Percentiles rank a stretch among this genome's conserved stretches.
phyloP scores from a whole-genome alignment of 2,329 filamentous ascomycete species.

The Aspergillus sp. region DNA sequence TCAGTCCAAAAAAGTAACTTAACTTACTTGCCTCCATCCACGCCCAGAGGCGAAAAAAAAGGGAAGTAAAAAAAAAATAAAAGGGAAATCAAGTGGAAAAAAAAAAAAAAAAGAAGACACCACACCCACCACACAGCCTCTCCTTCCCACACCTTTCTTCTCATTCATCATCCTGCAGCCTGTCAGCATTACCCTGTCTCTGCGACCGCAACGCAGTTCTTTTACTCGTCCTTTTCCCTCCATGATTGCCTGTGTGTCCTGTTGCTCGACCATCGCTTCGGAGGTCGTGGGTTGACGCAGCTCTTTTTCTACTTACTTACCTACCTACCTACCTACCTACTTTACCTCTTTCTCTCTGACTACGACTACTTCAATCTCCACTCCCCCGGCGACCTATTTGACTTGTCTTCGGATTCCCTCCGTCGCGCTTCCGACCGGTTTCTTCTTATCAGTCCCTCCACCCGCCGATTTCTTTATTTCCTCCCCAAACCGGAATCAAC shows the following conservation, averaged over 20 bases:
- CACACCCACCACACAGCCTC: conserved; percentile 2
- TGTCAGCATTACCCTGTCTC: conserved; percentile 5
- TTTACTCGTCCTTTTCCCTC: conserved; percentile 13
- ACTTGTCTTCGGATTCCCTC: conserved; percentile 12
- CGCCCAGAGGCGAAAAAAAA: conserved; percentile 8
- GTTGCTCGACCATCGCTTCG: conserved; percentile 20
- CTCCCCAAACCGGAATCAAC: background rate
- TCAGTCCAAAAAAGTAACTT: background rate
- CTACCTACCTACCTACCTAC: too few relatives aligned
- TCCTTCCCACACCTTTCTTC: background rate
- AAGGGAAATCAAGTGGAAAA: conserved; percentile 1
- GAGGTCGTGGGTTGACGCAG: conserved; percentile 22
- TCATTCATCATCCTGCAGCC: conserved; percentile 10
- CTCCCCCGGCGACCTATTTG: conserved; percentile 1
- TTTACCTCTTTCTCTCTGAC: background rate
- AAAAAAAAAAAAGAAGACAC: conserved; percentile 5
- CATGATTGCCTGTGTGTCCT: conserved; percentile 22
- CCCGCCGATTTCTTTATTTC: background rate
- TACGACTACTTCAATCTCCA: conserved; percentile 8
- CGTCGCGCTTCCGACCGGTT: background rate
- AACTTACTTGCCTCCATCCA: conserved; percentile 3
- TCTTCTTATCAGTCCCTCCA: background rate
- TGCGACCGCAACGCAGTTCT: conserved; percentile 1
- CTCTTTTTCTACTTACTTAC: background rate
- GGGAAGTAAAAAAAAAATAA: conserved; percentile 5